phyloP scores from a whole-genome alignment of 148 eudicot genomes.

The Bassia scoparia region DNA sequence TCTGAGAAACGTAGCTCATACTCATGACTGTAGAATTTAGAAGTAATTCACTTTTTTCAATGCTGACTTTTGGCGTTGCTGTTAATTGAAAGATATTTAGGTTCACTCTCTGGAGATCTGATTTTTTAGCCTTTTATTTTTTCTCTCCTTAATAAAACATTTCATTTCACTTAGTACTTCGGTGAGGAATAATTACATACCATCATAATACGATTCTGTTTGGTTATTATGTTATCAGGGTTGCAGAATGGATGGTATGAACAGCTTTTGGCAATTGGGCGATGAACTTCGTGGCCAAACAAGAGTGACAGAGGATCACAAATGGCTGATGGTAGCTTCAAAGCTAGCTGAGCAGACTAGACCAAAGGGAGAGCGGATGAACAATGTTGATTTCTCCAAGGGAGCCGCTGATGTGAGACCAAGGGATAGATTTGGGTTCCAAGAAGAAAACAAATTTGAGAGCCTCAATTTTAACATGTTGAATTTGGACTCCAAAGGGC shows the following conservation, averaged over 20 bases:
- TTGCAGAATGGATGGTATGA: conserved; percentile 67
- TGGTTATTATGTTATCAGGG: conserved; percentile 15
- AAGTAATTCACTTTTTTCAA: too few species aligned
- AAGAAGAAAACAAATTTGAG: conserved; percentile 87
- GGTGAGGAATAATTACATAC: background rate
- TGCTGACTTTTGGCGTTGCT: background rate
- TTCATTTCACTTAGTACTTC: background rate
- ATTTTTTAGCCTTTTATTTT: background rate
- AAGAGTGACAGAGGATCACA: conserved; percentile 77
- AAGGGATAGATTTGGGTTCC: conserved; percentile 57
- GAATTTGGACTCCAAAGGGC: conserved; percentile 59
- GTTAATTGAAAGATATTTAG: background rate
- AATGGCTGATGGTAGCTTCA: conserved; percentile 89
- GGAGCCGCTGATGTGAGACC: conserved; percentile 55
- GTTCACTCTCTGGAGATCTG: background rate
- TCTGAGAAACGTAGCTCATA: too few species aligned
- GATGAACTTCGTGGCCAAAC: conserved; percentile 89
- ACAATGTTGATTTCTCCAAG: conserved; percentile 80
- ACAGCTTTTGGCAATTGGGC: conserved; percentile 82
- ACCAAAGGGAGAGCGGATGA: conserved; percentile 72
- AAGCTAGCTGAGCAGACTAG: conserved; percentile 93
- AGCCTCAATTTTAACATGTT: conserved; percentile 75
- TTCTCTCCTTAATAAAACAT: background rate
- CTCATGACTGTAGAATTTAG: too few species aligned
- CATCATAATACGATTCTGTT: conserved; percentile 4